A percentile compares a stretch with the other conserved stretches of the same genome.
These are phyloP conservation scores for Penicillium simplicissimum DNA, from an alignment of 495 filamentous ascomycete species.

Conservation along the genomic window DNA sequence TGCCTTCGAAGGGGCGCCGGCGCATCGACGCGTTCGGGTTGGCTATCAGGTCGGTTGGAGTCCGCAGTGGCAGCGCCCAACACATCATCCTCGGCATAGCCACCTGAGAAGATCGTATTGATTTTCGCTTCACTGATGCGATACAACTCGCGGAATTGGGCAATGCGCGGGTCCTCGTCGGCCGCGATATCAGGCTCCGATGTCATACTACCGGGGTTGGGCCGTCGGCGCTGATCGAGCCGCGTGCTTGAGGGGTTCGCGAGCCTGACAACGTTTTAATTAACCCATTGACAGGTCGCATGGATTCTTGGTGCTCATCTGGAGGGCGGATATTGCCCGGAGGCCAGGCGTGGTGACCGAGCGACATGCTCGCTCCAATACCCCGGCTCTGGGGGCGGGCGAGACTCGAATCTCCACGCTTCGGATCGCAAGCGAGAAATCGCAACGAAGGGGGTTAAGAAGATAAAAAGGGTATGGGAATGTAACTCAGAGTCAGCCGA, in stretches of 20 bases:
- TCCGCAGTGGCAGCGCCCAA: conserved; percentile 30
- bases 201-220: conserved; percentile 48
- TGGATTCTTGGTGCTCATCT: conserved; percentile 46
- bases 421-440: conserved; percentile 38
- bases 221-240: conserved; percentile 50
- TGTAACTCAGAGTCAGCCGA: conserved; percentile 19
- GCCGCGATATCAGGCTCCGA: conserved; percentile 51
- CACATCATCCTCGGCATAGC: conserved; percentile 37
- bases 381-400: conserved; percentile 50
- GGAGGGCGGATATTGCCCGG: conserved; percentile 51
- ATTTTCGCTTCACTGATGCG: conserved; percentile 61
- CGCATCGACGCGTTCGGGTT: conserved; percentile 42
- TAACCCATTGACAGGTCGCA: conserved; percentile 50
- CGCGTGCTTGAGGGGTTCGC: conserved; percentile 51
- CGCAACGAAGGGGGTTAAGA: conserved; percentile 27
- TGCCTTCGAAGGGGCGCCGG: conserved; percentile 39
- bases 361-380: conserved; percentile 55
- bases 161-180: conserved; percentile 67
- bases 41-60: conserved; percentile 30
- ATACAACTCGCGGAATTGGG: conserved; percentile 62
- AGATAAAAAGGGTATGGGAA: conserved; percentile 42
- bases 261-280: conserved; percentile 47
- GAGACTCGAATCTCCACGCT: conserved; percentile 52
- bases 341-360: conserved; percentile 53
- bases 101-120: conserved; percentile 56